phyloP scores from a whole-genome alignment of 2,329 filamentous ascomycete genomes.

The Calonectria pauciramosa region DNA sequence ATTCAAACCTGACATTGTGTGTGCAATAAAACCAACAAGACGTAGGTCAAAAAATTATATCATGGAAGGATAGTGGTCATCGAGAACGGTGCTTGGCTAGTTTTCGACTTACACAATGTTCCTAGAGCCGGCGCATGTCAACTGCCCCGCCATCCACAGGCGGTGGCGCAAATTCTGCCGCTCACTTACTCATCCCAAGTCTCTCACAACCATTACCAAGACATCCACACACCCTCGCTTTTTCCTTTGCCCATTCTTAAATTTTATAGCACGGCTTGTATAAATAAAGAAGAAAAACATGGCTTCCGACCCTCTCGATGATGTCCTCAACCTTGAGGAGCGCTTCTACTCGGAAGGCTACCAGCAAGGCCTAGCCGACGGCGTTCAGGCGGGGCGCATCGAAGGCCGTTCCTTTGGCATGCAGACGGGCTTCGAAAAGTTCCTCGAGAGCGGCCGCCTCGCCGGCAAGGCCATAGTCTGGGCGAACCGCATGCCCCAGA shows the following conservation, averaged over 20 bases:
- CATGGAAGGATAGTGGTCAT: not conserved
- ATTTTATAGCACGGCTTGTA: not conserved
- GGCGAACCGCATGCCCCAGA: conserved; percentile 74
- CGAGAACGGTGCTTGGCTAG: not conserved
- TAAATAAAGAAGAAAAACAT: conserved; percentile 35
- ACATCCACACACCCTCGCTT: conserved; percentile 8
- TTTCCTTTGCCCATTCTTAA: not conserved
- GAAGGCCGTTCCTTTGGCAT: conserved; percentile 94
- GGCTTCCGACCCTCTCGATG: conserved; percentile 66
- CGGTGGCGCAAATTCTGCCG: conserved; percentile 49
- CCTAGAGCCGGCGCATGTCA: not conserved
- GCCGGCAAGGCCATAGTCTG: conserved; percentile 87
- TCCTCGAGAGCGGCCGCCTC: conserved; percentile 81
- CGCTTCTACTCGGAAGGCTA: conserved; percentile 88
- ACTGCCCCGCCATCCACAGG: conserved; percentile 45
- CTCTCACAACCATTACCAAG: conserved; percentile 9
- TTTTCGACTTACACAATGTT: not conserved
- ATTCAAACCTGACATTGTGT: not conserved
- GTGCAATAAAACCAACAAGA: not conserved
- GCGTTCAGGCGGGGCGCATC: conserved; percentile 80
- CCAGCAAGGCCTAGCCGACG: conserved; percentile 80
- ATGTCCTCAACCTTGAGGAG: conserved; percentile 72
- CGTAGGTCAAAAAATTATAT: not conserved
- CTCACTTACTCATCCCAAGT: conserved; percentile 40
- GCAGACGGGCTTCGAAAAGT: conserved; percentile 95